Conservation (phyloP, 345 rosid species). For the Kernera saxatilis region DNA sequence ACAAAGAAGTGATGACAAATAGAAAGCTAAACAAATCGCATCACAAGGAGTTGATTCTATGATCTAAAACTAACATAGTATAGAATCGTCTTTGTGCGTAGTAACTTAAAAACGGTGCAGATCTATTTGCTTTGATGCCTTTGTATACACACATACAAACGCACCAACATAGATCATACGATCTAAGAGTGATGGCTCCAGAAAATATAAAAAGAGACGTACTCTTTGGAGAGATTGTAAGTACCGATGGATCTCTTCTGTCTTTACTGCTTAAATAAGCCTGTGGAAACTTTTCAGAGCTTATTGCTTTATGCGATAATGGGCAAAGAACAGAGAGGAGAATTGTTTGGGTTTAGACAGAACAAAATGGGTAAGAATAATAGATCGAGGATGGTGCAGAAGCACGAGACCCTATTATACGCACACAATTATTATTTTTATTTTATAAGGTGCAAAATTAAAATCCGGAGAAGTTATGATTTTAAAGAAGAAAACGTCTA, state of each 20-base stretch:
- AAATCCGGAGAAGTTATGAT: slow-evolving; percentile 29
- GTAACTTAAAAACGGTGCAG: slow-evolving; percentile 17
- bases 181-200: not conserved
- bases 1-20: slow-evolving; percentile 1
- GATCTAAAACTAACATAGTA: slow-evolving; percentile 1
- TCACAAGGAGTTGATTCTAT: not conserved
- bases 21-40: not conserved
- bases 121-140: slow-evolving; percentile 1
- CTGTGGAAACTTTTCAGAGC: not conserved
- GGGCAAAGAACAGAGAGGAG: not conserved
- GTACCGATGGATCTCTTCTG: slow-evolving; percentile 4
- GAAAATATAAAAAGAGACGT: not conserved
- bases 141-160: not conserved
- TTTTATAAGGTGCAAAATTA: slow-evolving; percentile 22
- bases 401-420: slow-evolving; percentile 24
- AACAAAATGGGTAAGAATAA: slow-evolving; percentile 20
- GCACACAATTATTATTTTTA: slow-evolving; percentile 4
- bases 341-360: not conserved
- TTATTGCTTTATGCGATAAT: not conserved
- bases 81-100: not conserved
- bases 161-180: not conserved
- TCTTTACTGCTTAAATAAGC: not conserved
- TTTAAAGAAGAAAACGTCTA: slow-evolving; percentile 28
- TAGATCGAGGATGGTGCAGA: slow-evolving; percentile 30
- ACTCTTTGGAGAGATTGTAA: not conserved